A percentile compares a stretch with the other conserved stretches of the same genome.
Conservation (phyloP, 2,329 filamentous ascomycete genomes). For the Zalaria sp. region DNA sequence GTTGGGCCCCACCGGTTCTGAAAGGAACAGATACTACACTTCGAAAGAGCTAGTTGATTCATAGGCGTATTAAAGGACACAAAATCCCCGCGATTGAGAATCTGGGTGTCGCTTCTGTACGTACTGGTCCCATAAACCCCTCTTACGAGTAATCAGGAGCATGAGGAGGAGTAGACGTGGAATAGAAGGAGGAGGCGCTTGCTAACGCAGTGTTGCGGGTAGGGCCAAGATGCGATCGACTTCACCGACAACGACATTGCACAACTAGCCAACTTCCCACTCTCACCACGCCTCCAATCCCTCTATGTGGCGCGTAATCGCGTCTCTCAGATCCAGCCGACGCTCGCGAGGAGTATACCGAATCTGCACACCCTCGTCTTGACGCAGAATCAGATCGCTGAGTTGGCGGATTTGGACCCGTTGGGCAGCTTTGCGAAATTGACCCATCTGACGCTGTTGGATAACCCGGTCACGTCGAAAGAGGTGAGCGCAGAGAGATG, state of each 20-base stretch:
- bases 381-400: constrained; percentile 65
- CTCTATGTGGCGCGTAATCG: constrained; percentile 85
- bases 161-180: too few relatives aligned
- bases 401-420: constrained; percentile 80
- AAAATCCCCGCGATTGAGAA: constrained; percentile 98
- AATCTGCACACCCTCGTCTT: constrained; percentile 72
- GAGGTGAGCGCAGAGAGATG: constrained; percentile 48
- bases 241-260: constrained; percentile 97
- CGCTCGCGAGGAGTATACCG: constrained; percentile 61
- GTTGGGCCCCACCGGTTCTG: constrained; percentile 28
- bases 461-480: constrained; percentile 84
- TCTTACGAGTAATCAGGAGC: too few relatives aligned
- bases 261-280: constrained; percentile 78
- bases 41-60: constrained; percentile 31
- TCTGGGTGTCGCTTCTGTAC: constrained; percentile 80
- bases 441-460: constrained; percentile 66
- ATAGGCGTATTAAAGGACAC: constrained; percentile 55
- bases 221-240: constrained; percentile 95
- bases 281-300: constrained; percentile 75
- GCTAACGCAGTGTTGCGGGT: neutral
- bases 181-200: too few relatives aligned
- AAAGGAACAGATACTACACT: constrained; percentile 97
- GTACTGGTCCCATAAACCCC: constrained; percentile 21
- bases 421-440: constrained; percentile 54
- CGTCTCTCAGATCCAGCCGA: constrained; percentile 64